Evolutionary conservation across 2,329 filamentous ascomycete genomes (phyloP).

Genomic region (Paecilomyces sp.): DNA sequence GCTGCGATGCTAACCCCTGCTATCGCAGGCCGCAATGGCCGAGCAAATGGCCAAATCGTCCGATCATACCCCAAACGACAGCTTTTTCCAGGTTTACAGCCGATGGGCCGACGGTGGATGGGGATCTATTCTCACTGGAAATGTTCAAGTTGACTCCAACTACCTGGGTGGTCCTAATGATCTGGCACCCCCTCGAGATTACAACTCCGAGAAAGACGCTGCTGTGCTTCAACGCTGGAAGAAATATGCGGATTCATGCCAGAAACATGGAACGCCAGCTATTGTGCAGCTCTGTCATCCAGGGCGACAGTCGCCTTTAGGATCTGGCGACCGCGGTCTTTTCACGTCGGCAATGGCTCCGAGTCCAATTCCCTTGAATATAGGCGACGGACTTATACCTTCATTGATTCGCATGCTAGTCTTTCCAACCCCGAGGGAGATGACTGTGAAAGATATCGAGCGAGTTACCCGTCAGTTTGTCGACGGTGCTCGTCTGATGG

Average conservation of each 20-base stretch:
- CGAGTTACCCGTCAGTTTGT: conserved; percentile 48
- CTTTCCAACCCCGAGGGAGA: conserved; percentile 49
- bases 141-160: conserved; percentile 39
- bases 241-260: conserved; percentile 20
- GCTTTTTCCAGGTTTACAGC: conserved; percentile 28
- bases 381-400: conserved; percentile 33
- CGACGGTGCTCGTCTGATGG: conserved; percentile 43
- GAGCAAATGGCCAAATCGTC: conserved; percentile 40
- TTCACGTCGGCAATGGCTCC: conserved; percentile 28
- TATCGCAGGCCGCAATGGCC: conserved; percentile 40
- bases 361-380: conserved; percentile 30
- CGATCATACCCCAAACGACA: conserved; percentile 38
- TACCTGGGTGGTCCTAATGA: conserved; percentile 29
- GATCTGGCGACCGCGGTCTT: conserved; percentile 27
- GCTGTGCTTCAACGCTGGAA: conserved; percentile 17
- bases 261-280: conserved; percentile 32
- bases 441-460: conserved; percentile 49
- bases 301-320: conserved; percentile 36
- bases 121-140: conserved; percentile 12
- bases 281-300: conserved; percentile 41
- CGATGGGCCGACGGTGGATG: background rate
- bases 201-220: background rate
- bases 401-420: conserved; percentile 18
- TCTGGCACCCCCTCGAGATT: conserved; percentile 9
- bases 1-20: conserved; percentile 3